Evolutionary conservation across 1,284 basidiomycete species (phyloP), one percentile per base, ranked within the genome.

Genomic region (Leccinum solheimii): DNA sequence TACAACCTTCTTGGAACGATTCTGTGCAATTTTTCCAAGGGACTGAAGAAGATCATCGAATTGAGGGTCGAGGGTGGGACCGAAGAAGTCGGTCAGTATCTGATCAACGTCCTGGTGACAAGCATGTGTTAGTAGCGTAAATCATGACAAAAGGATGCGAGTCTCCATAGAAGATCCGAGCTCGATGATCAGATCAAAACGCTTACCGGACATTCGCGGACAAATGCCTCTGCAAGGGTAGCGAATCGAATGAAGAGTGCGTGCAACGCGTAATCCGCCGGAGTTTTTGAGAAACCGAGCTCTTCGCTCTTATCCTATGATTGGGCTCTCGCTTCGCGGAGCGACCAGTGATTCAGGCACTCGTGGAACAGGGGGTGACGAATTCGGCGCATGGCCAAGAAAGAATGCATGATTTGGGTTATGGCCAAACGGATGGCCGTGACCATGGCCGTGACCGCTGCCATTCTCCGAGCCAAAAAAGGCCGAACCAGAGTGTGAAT

Each of bases 201-300:
- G 78, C 88, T 66, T 68, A 94, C 92, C 68, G 90, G 70, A 53
- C 83, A 81, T 65, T 88, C 83, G 5, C 83, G 84, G 53, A 95
- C 78, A 67, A 94, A 91, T 6, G 77, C 77, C 74, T 95, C 92
- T 0, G 92, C 91, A 2, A 84, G 79, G 0, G 88, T 84, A 3
- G 90, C 90, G 69, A 95, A 95, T 6, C 90, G 86, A 57, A 92
- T 88, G 74, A 95, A 95, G 7, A 95, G 83, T 0, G 92, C 91
- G 69, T 94, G 90, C 36, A 96, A 77, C 1, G 94, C 94, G 68
- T 91, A 94, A 67, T 95, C 94, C 0, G 88, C 88, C 0, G 94
- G 94, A 11, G 90, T 93, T 68, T 86, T 87, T 2, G 88, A 87
- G 59, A 89, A 87, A 68, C 85, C 81, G 11, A 82, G 77, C 23